phyloP scores from a whole-genome alignment of 306 rosid genomes.

The Quercus wislizeni region DNA sequence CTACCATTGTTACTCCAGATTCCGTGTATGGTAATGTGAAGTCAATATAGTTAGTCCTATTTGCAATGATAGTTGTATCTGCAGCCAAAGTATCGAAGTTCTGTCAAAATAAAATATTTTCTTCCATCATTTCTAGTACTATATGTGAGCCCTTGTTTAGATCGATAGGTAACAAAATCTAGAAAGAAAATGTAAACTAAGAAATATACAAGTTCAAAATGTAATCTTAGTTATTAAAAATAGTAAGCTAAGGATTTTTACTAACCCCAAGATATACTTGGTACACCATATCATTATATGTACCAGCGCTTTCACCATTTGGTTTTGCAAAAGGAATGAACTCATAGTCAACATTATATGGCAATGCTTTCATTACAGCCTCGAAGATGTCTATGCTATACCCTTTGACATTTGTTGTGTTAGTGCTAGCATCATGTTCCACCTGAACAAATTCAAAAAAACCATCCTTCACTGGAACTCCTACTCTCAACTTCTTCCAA shows the following conservation, averaged over 20 bases:
- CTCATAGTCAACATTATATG: constrained; percentile 25
- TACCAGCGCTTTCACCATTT: constrained; percentile 10
- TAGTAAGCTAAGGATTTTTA: too few species aligned
- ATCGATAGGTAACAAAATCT: too few species aligned
- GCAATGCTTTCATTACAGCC: constrained; percentile 17
- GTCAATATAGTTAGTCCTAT: constrained; percentile 32
- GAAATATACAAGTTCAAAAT: too few species aligned
- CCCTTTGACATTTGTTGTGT: constrained; percentile 1
- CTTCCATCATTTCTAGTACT: too few species aligned
- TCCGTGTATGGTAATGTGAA: constrained; percentile 47
- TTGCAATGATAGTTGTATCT: constrained; percentile 35
- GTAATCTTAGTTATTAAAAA: not conserved
- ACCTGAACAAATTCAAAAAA: constrained; percentile 26
- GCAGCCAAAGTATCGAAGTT: not conserved
- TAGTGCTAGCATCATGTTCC: constrained; percentile 1
- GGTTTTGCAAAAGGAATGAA: constrained; percentile 25
- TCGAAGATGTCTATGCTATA: constrained; percentile 36
- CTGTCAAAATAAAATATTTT: too few species aligned
- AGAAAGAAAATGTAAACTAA: too few species aligned
- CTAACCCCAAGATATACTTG: constrained; percentile 35
- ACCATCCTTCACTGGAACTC: constrained; percentile 32
- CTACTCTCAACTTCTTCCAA: constrained; percentile 25
- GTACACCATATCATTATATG: constrained; percentile 24
- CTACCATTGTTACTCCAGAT: constrained; percentile 30
- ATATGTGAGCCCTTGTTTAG: too few species aligned